A percentile compares a stretch with the other conserved stretches of the same genome.
These are phyloP conservation scores for Epichloe baconii DNA, from an alignment of 2,329 filamentous ascomycete genomes.

Conservation along the genomic window DNA sequence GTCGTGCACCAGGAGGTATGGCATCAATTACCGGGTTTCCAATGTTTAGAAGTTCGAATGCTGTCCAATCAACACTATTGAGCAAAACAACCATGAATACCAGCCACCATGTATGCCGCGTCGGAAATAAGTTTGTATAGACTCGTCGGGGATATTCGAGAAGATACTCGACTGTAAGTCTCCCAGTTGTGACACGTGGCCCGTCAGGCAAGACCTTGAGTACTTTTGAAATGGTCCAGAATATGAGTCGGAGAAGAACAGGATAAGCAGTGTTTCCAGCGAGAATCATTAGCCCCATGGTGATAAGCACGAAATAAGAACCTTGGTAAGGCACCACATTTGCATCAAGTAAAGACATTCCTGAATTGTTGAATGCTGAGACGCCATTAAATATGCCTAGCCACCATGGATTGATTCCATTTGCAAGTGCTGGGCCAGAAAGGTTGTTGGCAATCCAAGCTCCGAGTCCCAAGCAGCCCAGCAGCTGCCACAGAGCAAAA, in stretches of 20 bases:
- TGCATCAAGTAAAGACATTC: slow-evolving; percentile 53
- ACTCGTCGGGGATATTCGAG: slow-evolving; percentile 43
- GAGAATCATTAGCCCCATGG: slow-evolving; percentile 44
- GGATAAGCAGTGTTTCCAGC: slow-evolving; percentile 56
- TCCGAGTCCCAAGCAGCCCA: slow-evolving; percentile 45
- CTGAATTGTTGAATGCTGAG: slow-evolving; percentile 60
- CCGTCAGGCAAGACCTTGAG: neutral
- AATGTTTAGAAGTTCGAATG: slow-evolving; percentile 53
- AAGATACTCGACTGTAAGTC: slow-evolving; percentile 39
- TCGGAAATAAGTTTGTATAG: slow-evolving; percentile 52
- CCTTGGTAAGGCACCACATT: slow-evolving; percentile 51
- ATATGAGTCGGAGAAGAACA: slow-evolving; percentile 44
- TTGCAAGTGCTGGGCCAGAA: slow-evolving; percentile 32
- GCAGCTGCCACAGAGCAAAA: slow-evolving; percentile 43
- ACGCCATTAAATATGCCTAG: slow-evolving; percentile 53
- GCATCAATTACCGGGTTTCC: slow-evolving; percentile 41
- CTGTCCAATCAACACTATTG: slow-evolving; percentile 34
- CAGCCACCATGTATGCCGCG: slow-evolving; percentile 52
- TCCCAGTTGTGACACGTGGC: slow-evolving; percentile 19
- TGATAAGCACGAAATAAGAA: slow-evolving; percentile 35
- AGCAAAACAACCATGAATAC: slow-evolving; percentile 41
- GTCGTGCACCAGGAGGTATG: slow-evolving; percentile 38
- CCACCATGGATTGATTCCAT: slow-evolving; percentile 56
- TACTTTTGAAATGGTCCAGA: slow-evolving; percentile 31
- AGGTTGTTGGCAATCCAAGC: slow-evolving; percentile 45